Evolutionary conservation across 345 rosid genomes (phyloP).

Genomic region (Dimocarpus longan): DNA sequence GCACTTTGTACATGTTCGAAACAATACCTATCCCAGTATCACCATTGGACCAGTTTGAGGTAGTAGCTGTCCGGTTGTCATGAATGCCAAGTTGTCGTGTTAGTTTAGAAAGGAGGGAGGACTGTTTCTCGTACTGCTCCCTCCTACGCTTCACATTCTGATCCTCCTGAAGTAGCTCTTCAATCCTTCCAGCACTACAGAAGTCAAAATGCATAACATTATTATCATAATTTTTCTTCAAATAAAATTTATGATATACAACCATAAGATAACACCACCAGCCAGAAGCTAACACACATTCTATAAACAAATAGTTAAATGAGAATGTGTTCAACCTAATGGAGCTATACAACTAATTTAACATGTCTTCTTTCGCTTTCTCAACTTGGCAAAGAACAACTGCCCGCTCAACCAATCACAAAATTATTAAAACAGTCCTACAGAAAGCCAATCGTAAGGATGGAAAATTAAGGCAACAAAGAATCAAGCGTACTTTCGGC

Average conservation of each 20-base stretch:
- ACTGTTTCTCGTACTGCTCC: too few species aligned
- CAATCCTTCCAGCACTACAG: constrained; percentile 34
- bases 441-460: background rate
- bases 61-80: too few species aligned
- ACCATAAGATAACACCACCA: background rate
- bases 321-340: constrained; percentile 53
- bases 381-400: constrained; percentile 98
- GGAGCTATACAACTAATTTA: constrained; percentile 88
- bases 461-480: background rate
- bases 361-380: constrained; percentile 96
- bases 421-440: background rate
- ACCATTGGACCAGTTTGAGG: too few species aligned
- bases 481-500: constrained; percentile 59
- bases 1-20: too few species aligned
- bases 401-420: constrained; percentile 59
- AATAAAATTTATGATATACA: background rate
- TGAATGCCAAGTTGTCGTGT: too few species aligned
- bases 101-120: too few species aligned
- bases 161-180: too few species aligned
- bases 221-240: background rate
- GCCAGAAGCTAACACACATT: background rate
- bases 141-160: too few species aligned
- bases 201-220: constrained; percentile 5
- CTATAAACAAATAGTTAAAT: background rate
- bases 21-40: too few species aligned